Conservation (phyloP, 2,329 filamentous ascomycete species). For the Pseudogymnoascus destructans region DNA sequence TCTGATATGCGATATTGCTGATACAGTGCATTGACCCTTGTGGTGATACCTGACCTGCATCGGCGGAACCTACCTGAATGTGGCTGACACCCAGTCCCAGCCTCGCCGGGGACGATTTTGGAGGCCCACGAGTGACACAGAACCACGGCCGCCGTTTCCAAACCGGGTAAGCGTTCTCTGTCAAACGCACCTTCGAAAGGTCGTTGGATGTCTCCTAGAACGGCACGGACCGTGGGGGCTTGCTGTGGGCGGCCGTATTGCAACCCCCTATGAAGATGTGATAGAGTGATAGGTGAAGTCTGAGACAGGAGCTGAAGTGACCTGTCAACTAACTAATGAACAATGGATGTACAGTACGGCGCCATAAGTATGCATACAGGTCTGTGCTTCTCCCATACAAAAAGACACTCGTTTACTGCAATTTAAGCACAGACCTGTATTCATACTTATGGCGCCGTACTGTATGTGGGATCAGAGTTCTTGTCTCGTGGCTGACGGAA, state of each 20-base stretch:
- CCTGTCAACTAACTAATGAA: neutral
- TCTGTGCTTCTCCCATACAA: no score
- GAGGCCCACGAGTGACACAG: neutral
- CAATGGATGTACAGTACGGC: no score
- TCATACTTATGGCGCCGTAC: no score
- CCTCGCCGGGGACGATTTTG: neutral
- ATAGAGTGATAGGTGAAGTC: neutral
- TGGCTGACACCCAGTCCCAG: conserved; percentile 1
- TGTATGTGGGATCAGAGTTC: neutral
- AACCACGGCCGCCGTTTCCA: neutral
- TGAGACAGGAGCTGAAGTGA: neutral
- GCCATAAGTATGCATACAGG: no score
- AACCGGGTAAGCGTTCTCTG: neutral
- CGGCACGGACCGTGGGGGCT: conserved; percentile 2
- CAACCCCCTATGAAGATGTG: neutral
- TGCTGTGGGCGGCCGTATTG: neutral
- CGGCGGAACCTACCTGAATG: neutral
- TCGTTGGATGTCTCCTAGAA: neutral
- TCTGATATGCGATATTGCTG: neutral
- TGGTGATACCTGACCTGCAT: neutral
- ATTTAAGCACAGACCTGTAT: no score
- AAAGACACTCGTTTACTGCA: no score
- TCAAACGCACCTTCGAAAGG: neutral
- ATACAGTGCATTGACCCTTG: neutral
- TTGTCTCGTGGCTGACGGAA: neutral